Base-by-base conservation (phyloP, 768 basidiomycete genomes). In the Chalciporus chontae region DNA sequence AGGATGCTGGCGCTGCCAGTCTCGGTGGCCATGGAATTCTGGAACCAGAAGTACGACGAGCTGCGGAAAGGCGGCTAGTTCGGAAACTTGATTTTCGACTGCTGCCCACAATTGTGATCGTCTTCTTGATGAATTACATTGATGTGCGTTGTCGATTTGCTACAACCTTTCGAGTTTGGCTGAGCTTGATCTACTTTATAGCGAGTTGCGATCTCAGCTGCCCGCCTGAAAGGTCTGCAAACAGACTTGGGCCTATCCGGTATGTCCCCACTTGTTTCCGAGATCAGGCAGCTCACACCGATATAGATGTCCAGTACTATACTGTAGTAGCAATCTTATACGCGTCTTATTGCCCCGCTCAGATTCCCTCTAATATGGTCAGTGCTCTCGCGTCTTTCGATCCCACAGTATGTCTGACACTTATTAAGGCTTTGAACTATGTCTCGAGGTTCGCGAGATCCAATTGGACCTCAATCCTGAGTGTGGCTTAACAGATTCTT, bases 71-170 rank as follows among this genome's bases (percentile, higher is more conserved):
- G 19, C 46, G 21, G 47, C 75, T 87, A 14, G 73, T 82, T 14
- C 70, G 78, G 36, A 80, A 76, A 52, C 71, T 87, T 41, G 84
- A 85, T 54, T 63, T 56, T 52, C 71, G 82, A 31, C 64, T 85
- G 4, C 59, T 87, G 41, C 80, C 80, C 0, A 78, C 78, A 0
- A 75, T 85, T 34, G 68, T 81, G 17, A 45, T 83, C 45, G 80
- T 85, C 29, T 83, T 69, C 55, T 74, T 85, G 51, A 77, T 84
- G 79, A 85, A 85, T 55, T 83, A 81, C 55, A 83, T 85, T 51
- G 83, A 84, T 62, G 83, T 84, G 51, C 53, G 66, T 58, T 1
- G 29, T 23, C 2, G 39, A 23, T 36, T 13, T 43, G 21, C 41
- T 38, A 21, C 9, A 15, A 18, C 18, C 3, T 10, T 29, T 10